Evolutionary conservation across 768 basidiomycete species (phyloP), one percentile per base, ranked within the genome.

Genomic region (Myochromella boudieri): DNA sequence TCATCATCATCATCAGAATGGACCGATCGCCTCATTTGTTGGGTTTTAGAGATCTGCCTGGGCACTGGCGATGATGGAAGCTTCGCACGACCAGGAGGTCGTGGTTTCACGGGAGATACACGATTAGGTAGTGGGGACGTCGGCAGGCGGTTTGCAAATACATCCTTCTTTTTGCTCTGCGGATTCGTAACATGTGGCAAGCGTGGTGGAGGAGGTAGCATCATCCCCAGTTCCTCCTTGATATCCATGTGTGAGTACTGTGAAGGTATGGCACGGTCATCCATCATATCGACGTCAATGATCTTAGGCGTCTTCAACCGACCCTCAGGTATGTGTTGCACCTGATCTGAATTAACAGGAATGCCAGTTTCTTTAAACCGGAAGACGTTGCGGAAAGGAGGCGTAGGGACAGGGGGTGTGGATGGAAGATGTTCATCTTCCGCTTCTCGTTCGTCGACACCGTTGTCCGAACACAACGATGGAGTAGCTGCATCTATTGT

Each of bases 391-490:
- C 57, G 49, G 42, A 56, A 59, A 5, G 54, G 56, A n/a, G 54
- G 53, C 17, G 57, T 59, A n/a, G n/a, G n/a, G n/a, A n/a, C n/a
- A 47, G 67, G 77, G 33, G 84, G 83, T 1, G 82, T 82, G 5
- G 77, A 76, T 1, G 75, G 76, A 3, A 71, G 72, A 4, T 65
- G 62, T 37, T 82, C 81, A 29, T 80, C 76, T 4, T 70, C 70
- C 41, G 77, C 77, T 25, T 78, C 72, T 12, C 76, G 76, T 40
- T 67, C 66, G 29, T 83, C 70, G 25, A 53, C 44, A 15, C 71
- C 85, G 47, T 85, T 84, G 58, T 90, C 87, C 3, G 87, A 89
- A 56, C 80, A 85, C 12, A 90, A 68, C 0, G 86, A 88, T 0
- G 87, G 87, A 0, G 87, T 90, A 6, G 77, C 72, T 48, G 55